Evolutionary conservation across 192 early-diverging fungal species (phyloP).

Genomic region (Rhizophagus sp.): DNA sequence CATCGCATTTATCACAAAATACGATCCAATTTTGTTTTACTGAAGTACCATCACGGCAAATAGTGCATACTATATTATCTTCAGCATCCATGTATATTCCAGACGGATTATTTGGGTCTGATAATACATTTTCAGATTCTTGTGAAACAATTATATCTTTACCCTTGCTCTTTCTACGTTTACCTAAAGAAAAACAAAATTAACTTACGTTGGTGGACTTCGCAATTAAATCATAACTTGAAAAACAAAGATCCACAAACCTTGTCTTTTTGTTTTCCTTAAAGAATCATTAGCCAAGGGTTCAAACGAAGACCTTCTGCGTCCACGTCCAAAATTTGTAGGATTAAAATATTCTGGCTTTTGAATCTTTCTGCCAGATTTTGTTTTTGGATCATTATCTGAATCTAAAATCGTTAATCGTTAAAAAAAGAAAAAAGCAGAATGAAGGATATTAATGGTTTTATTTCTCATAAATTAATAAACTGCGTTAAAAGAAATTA

Average conservation of each 20-base stretch:
- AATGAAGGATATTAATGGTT: not conserved
- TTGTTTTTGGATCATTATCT: constrained; percentile 17
- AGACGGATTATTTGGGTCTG: not conserved
- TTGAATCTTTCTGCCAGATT: constrained; percentile 29
- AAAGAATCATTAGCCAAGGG: not conserved
- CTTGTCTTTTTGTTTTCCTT: not conserved
- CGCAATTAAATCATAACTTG: not conserved
- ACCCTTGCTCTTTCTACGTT: not conserved
- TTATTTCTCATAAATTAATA: no score
- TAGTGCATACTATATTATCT: constrained; percentile 30
- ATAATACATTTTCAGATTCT: not conserved
- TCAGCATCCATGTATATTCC: not conserved
- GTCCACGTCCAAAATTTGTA: not conserved
- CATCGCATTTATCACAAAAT: constrained; percentile 36
- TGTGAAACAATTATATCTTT: not conserved
- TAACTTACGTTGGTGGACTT: no score
- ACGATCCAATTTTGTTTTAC: constrained; percentile 36
- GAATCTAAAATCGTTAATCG: not conserved
- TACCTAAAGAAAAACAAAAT: not conserved
- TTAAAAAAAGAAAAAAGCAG: not conserved
- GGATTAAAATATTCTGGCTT: constrained; percentile 19
- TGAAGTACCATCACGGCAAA: constrained; percentile 34
- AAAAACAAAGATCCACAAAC: not conserved
- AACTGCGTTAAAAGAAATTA: not conserved
- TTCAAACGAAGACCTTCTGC: not conserved